Base-by-base conservation (phyloP, 2,329 filamentous ascomycete species). In the Metarhizium brunneum region DNA sequence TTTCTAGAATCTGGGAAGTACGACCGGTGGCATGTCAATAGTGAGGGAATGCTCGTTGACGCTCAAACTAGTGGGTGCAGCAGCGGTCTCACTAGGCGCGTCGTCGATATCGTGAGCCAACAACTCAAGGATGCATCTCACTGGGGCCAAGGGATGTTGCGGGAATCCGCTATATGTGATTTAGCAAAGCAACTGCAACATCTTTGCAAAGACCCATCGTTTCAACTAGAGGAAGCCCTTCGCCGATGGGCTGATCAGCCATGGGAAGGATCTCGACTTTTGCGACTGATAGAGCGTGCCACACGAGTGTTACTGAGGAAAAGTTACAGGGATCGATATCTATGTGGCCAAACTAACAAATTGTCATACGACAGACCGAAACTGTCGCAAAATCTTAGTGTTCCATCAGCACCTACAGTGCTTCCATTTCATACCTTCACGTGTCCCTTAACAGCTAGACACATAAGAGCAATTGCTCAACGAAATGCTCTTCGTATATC, bases 391-490 rank as follows among this genome's bases (percentile, higher is more conserved):
- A 80, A 79, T 47, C 76, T 99, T 36, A 81, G 87, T 1, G 81
- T 95, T 10, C 94, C 94, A 4, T 85, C 88, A 35, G 92, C 94
- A 6, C 94, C 94, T 2, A 99, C 94, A 0, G 92, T 99, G 1
- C 78, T 99, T 1, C 94, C 94, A 0, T 99, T 99, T 66, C 94
- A 99, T 69, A 97, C 94, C 0, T 99, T 99, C 66, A 99, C 94
- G 1, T 96, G 89, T 61, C 94, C 94, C 0, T 77, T 99, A 61
- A 91, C 90, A 6, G 91, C 94, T 4, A 90, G 88, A 68, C 90
- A 96, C 62, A 90, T 99, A 57, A 87, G 94, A 16, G 83, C 88
- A 66, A 99, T 99, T 60, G 97, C 94, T 8, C 92, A 97, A 69
- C 83, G 94, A 29, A 99, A 99, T 66, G 94, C 90, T 2, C 78